A percentile compares a stretch with the other conserved stretches of the same genome.
phyloP scores from a whole-genome alignment of 106 monocot genomes.

The Posidonia australis region DNA sequence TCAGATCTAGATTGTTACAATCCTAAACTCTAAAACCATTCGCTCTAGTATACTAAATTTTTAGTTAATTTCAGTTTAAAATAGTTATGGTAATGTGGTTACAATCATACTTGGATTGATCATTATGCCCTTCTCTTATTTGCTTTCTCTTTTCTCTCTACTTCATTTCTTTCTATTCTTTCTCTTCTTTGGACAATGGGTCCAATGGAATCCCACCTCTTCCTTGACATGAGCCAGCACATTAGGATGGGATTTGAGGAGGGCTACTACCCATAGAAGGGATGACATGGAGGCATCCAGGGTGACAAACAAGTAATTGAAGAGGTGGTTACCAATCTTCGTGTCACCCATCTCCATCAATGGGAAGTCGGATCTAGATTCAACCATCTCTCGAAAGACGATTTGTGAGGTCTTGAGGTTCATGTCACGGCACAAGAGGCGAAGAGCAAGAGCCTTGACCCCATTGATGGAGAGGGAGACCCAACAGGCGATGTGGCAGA shows the following conservation, averaged over 20 bases:
- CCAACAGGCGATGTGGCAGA: conserved; percentile 51
- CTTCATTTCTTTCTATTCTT: too few species aligned
- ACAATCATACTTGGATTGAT: too few species aligned
- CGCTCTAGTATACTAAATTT: too few species aligned
- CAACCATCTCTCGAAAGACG: conserved; percentile 28
- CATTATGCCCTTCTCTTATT: too few species aligned
- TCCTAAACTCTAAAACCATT: too few species aligned
- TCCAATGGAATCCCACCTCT: conserved; percentile 57
- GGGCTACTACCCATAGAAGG: conserved; percentile 75
- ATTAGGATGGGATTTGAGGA: conserved; percentile 73
- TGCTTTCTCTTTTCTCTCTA: too few species aligned
- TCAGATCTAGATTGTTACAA: too few species aligned
- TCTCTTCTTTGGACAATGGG: too few species aligned
- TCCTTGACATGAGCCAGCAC: conserved; percentile 48
- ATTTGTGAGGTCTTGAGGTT: too few species aligned
- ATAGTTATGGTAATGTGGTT: too few species aligned
- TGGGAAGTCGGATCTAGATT: conserved; percentile 18
- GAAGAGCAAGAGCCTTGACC: conserved; percentile 28
- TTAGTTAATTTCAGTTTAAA: too few species aligned
- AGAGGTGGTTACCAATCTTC: conserved; percentile 67
- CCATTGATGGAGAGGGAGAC: conserved; percentile 4
- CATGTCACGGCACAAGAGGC: conserved; percentile 66
- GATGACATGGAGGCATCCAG: conserved; percentile 93
- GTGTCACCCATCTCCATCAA: conserved; percentile 21
- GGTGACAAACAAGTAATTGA: conserved; percentile 88